Evolutionary conservation across 441 rosid genomes (phyloP).

Genomic region (Populus hybrid): DNA sequence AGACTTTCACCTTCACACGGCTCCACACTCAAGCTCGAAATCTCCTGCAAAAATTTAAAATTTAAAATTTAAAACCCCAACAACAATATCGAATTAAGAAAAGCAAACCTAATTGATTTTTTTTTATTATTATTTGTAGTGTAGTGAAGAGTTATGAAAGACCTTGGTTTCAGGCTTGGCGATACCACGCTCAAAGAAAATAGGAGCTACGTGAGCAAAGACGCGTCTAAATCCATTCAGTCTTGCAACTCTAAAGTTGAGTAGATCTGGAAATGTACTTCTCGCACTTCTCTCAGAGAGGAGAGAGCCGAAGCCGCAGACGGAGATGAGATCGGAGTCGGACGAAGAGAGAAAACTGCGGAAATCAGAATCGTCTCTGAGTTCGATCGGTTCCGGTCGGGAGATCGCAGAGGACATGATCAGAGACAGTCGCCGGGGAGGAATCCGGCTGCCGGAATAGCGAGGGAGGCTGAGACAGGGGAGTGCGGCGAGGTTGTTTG

Average conservation of each 20-base stretch:
- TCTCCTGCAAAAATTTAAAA: conserved; percentile 51
- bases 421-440: conserved; percentile 12
- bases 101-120: not conserved
- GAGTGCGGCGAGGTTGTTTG: not conserved
- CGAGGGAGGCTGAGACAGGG: not conserved
- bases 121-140: no score
- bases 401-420: conserved; percentile 23
- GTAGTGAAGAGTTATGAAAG: not conserved
- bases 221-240: conserved; percentile 78
- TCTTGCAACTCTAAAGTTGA: conserved; percentile 74
- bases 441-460: not conserved
- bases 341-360: conserved; percentile 42
- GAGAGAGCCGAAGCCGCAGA: conserved; percentile 91
- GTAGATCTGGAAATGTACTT: conserved; percentile 80
- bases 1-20: conserved; percentile 72
- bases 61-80: not conserved
- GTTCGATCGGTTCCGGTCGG: conserved; percentile 30
- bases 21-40: conserved; percentile 89
- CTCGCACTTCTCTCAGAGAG: conserved; percentile 95
- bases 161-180: conserved; percentile 85
- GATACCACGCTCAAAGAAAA: conserved; percentile 92
- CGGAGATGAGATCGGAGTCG: conserved; percentile 54
- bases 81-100: not conserved
- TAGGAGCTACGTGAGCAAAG: conserved; percentile 76
- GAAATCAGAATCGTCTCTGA: conserved; percentile 59